These are phyloP conservation scores for Bacterosira constricta DNA, from an alignment of 108 stramenopile species.

Conservation along the genomic window DNA sequence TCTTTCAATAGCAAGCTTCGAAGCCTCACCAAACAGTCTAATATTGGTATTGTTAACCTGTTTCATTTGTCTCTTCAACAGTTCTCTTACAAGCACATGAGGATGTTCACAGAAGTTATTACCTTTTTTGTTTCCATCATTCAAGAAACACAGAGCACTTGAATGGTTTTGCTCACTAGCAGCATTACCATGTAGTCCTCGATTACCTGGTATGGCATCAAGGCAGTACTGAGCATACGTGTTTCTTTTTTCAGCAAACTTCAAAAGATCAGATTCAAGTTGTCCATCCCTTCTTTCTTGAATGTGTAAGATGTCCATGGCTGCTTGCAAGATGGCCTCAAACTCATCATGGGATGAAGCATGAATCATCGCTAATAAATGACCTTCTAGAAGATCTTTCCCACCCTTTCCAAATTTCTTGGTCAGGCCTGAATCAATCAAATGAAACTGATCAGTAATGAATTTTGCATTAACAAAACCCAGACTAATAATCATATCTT, in stretches of 20 bases:
- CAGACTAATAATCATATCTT: background rate
- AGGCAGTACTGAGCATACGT: constrained; percentile 1
- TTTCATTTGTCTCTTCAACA: no score
- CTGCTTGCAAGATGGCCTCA: no score
- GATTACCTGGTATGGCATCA: background rate
- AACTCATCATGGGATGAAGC: background rate
- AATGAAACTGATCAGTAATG: background rate
- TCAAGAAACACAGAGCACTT: constrained; percentile 4
- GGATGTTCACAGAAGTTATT: constrained; percentile 11
- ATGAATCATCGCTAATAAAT: constrained; percentile 1
- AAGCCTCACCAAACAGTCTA: no score
- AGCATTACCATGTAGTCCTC: background rate
- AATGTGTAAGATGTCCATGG: no score
- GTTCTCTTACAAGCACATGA: no score
- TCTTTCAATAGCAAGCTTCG: no score
- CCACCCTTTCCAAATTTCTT: constrained; percentile 6
- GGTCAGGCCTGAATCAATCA: constrained; percentile 1
- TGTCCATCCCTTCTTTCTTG: no score
- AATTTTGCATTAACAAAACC: constrained; percentile 6
- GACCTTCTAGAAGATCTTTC: background rate
- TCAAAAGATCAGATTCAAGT: no score
- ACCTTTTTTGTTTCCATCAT: background rate
- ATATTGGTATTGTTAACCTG: no score
- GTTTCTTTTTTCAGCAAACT: background rate
- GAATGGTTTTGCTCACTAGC: constrained; percentile 3